Evolutionary conservation across 1,139 yeast species (phyloP).

Genomic region (Pichia sp.): DNA sequence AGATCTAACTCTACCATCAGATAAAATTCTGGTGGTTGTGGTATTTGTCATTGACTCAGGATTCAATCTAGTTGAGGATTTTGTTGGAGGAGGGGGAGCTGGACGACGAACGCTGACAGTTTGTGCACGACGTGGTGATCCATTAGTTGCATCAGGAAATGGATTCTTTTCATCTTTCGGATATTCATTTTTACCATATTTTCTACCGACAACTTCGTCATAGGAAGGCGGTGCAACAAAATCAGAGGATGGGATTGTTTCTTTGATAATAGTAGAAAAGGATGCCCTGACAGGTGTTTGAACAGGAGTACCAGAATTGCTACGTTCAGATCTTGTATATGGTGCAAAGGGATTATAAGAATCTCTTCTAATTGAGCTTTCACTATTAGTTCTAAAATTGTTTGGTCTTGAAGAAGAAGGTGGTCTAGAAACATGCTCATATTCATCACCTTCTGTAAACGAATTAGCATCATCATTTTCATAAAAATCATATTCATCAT

Average conservation of each 20-base stretch:
- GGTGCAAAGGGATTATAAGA: constrained; percentile 15
- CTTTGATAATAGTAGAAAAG: not conserved
- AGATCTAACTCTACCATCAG: constrained; percentile 28
- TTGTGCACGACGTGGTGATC: constrained; percentile 15
- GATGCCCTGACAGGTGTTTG: constrained; percentile 9
- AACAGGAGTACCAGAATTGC: constrained; percentile 6
- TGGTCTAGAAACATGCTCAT: constrained; percentile 11
- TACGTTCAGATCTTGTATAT: constrained; percentile 9
- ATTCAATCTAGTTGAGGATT: constrained; percentile 9
- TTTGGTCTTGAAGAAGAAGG: constrained; percentile 3
- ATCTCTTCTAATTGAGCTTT: constrained; percentile 10
- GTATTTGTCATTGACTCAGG: constrained; percentile 21
- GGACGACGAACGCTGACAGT: constrained; percentile 13
- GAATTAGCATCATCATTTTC: constrained; percentile 12
- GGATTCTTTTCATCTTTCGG: constrained; percentile 46
- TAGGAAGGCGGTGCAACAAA: constrained; percentile 53
- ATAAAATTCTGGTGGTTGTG: constrained; percentile 23
- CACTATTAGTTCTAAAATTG: constrained; percentile 8
- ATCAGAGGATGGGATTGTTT: constrained; percentile 4
- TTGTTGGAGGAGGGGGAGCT: constrained; percentile 11
- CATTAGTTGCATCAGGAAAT: constrained; percentile 23
- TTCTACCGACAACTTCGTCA: constrained; percentile 61
- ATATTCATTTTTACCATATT: constrained; percentile 37
- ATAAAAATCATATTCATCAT: constrained; percentile 8
- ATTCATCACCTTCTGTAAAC: constrained; percentile 20